Evolutionary conservation across 1,284 basidiomycete species (phyloP), one percentile per base, ranked within the genome.

Genomic region (Rhodotorula sp.): DNA sequence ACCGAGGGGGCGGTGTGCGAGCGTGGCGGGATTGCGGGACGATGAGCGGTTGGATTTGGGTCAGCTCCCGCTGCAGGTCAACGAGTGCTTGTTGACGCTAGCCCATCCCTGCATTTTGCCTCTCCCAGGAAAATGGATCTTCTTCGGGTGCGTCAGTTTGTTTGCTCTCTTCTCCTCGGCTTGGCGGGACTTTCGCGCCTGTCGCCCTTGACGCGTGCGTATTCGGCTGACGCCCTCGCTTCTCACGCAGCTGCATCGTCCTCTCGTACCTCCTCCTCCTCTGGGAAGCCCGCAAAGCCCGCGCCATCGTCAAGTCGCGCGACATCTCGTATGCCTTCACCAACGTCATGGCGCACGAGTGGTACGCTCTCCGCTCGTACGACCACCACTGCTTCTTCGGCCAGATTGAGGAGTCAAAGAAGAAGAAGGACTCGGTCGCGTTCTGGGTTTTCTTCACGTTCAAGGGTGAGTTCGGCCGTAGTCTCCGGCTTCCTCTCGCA

Each of bases 371-470:
- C 10, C n/a, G 54, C 24, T 56, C 22, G 34, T 99, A 98, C 80
- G 89, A 96, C 80, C 91, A 96, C 81, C 98, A 96, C 79, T 98
- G 95, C 82, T 94, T 99, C 84, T 99, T 98, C 81, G 89, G 90
- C 76, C 93, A 96, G 77, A 97, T 99, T 82, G 89, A 90, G 78
- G 89, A 91, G 78, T 97, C 94, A 46, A 95, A 92, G 44, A 97
- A 96, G 85, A 89, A 88, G 76, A 94, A 90, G 81, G 95, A 99
- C 81, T 92, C 96, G 78, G 92, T 98, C 81, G 70, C 72, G 2
- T 98, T 99, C 85, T 99, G 97, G 81, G 88, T 98, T 80, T 99
- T 98, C 86, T 99, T 99, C 83, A 91, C 91, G 1, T 99, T 99
- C 87, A 99, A 99, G 84, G 93, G 93, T 91, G 68, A 62, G 87